Base-by-base conservation (phyloP, 106 monocot genomes). In the Alisma plantagoaquatica region DNA sequence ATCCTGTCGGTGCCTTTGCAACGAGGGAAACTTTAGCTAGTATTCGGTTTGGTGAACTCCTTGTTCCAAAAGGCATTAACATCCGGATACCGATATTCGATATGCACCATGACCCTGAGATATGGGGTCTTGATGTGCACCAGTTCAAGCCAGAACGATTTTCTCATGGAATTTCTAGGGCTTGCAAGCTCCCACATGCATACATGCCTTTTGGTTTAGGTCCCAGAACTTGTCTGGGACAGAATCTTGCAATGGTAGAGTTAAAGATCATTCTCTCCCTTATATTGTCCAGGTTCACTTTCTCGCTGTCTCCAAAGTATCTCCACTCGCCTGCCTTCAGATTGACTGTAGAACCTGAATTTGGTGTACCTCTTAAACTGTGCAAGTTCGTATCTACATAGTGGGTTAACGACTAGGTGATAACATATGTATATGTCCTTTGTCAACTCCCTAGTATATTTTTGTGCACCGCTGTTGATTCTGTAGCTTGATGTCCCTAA, bases 141-240 rank as follows among this genome's bases (percentile, higher is more conserved):
- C 62, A 77, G 38, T 91, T 91, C 72, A 78, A 68, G 0, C 85
- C 91, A 0, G 72, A 69, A 11, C 73, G 85, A 16, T 91, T 91
- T 54, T 31, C 67, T 0, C 8, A 42, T 0, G 81, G 91, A 23
- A 57, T 85, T 22, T 31, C 61, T 0, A 57, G 67, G 23, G 81
- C 91, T 3, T 91, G 84, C 66, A 63, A 60, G 27, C 12, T 32
- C 31, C 81, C 84, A 0, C 62, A 70, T 29, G 65, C 59, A 32
- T 91, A 91, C 54, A 53, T 75, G 3, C 91, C 91, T 0, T 91
- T 91, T 18, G 91, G 91, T 3, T 11, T 57, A 4, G 91, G 91
- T 0, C 7, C 65, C 14, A 59, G 85, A 0, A 70, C 63, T 0
- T 91, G 91, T 29, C 24, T 57, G 0, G 91, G 91, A 11, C 91